A percentile compares a stretch with the other conserved stretches of the same genome.
Conservation (phyloP, 2,329 filamentous ascomycete species). For the Alternaria infectoria region DNA sequence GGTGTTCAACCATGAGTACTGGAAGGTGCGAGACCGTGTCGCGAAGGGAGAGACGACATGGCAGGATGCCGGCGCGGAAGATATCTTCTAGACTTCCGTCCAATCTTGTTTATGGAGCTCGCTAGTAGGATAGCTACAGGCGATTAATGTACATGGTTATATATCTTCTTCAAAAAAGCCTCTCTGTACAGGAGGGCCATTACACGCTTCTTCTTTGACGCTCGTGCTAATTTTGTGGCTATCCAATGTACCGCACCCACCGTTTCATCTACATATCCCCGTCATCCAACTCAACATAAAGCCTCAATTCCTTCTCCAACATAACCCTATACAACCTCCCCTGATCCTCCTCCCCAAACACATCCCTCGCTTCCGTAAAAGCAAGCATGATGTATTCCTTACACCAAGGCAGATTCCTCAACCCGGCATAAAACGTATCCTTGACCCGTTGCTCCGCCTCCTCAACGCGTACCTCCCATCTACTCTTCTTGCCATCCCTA, state of each 20-base stretch:
- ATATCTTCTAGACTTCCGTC: slow-evolving; percentile 66
- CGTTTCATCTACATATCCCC: not conserved
- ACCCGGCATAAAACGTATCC: slow-evolving; percentile 61
- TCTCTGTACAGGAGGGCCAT: not conserved
- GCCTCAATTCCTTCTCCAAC: slow-evolving; percentile 66
- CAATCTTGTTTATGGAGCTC: not conserved
- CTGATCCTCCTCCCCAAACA: slow-evolving; percentile 56
- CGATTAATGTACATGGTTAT: not conserved
- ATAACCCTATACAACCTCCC: slow-evolving; percentile 62
- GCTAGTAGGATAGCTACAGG: not conserved
- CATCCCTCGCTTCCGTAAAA: slow-evolving; percentile 51
- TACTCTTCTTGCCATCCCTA: slow-evolving; percentile 29
- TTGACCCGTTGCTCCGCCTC: slow-evolving; percentile 54
- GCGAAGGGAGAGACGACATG: slow-evolving; percentile 67
- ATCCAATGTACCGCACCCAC: too few relatives aligned
- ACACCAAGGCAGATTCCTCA: slow-evolving; percentile 67
- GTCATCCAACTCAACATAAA: slow-evolving; percentile 59
- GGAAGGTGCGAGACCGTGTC: slow-evolving; percentile 73
- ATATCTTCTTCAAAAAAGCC: not conserved
- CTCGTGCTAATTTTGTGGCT: too few relatives aligned
- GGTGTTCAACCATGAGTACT: slow-evolving; percentile 89
- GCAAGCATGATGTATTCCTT: slow-evolving; percentile 66
- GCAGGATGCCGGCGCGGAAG: slow-evolving; percentile 70
- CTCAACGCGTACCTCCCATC: slow-evolving; percentile 18
- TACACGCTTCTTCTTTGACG: too few relatives aligned